phyloP scores from a whole-genome alignment of 345 rosid species.

The Limnanthes douglasii region DNA sequence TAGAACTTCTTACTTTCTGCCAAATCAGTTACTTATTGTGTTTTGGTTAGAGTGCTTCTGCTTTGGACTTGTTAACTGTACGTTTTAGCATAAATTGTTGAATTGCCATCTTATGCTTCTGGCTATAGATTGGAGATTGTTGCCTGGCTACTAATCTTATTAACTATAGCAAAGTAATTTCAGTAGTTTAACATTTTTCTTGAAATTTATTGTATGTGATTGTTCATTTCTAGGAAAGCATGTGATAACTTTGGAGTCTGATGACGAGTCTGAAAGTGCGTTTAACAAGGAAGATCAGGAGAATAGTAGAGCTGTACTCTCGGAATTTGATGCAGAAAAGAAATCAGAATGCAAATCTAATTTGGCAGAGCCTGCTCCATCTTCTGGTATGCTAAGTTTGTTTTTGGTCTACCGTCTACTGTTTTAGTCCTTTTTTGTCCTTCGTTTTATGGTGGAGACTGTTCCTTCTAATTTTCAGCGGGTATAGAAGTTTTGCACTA shows the following conservation, averaged over 20 bases:
- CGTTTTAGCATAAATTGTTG: no score
- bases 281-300: slow-evolving; percentile 14
- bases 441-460: no score
- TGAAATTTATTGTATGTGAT: not conserved
- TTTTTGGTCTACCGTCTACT: no score
- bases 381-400: slow-evolving; percentile 17
- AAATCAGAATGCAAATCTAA: slow-evolving; percentile 14
- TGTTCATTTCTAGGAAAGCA: slow-evolving; percentile 27
- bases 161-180: not conserved
- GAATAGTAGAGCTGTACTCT: slow-evolving; percentile 13
- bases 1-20: no score
- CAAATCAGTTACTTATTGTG: no score
- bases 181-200: not conserved
- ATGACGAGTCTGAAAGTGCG: slow-evolving; percentile 28
- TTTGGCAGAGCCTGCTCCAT: slow-evolving; percentile 6
- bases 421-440: slow-evolving; percentile 2
- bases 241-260: slow-evolving; percentile 54
- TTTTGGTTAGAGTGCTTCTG: no score
- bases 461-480: no score
- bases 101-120: no score
- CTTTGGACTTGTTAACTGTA: no score
- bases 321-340: slow-evolving; percentile 7
- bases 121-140: no score
- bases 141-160: no score
- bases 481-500: no score